Evolutionary conservation across 2,329 filamentous ascomycete species (phyloP), one percentile per base, ranked within the genome.

Genomic region (Ascosphaera acerosa): DNA sequence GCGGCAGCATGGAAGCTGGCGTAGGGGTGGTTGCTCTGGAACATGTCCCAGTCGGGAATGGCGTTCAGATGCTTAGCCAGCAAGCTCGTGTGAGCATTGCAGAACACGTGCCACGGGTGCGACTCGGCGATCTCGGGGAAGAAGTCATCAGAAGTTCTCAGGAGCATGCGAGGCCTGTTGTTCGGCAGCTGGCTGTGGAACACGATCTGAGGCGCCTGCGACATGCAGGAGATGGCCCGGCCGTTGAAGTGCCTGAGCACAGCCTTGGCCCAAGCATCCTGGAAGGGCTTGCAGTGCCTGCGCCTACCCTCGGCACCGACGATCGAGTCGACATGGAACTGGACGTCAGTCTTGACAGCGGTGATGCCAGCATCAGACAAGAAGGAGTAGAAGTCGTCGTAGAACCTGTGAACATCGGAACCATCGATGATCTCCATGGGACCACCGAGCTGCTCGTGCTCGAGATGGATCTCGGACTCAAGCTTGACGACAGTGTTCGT

Each of bases 101-200:
- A 69, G 59, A 89, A 97, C 20, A 94, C 64, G 49, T 97, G 87
- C 84, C 87, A 97, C 0, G 82, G 67, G 37, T 97, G 87, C 4
- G 75, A 80, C 0, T 68, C 64, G 0, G 72, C 66, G 3, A 81
- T 64, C 28, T 81, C 67, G 0, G 87, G 87, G 49, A 89, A 92
- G 59, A 82, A 97, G 51, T 94, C 57, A 33, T 72, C 82, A 1
- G 77, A 89, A 52, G 89, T 94, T 29, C 87, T 74, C 12, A 81
- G 64, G 0, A 82, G 58, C 15, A 89, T 61, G 0, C 67, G 59
- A 0, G 77, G 76, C 31, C 70, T 69, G 45, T 74, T 77, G n/a
- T 60, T 66, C 1, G 76, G 76, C 15, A 91, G 57, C 41, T 89
- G 77, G 1, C 73, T 74, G 46, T 81, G 70, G 52, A 91, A 92